Conservation (phyloP, 352 stramenopile species). For the Phytophthora pinifolia region DNA sequence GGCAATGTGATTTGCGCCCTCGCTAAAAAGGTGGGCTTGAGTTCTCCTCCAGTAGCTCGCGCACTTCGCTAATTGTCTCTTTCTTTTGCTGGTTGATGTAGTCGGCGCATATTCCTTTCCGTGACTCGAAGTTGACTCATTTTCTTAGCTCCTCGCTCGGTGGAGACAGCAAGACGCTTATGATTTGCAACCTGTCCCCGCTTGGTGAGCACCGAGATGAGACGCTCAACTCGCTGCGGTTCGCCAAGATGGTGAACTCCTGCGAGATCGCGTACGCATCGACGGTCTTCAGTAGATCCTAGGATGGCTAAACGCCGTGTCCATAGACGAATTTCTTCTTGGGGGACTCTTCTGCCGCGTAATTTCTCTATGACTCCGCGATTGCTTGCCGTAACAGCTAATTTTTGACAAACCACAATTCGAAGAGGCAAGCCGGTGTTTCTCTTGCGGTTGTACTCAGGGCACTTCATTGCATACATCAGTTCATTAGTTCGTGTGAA, state of each 20-base stretch:
- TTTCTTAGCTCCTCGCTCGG: constrained; percentile 84
- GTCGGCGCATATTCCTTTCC: constrained; percentile 82
- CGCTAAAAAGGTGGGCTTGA: constrained; percentile 67
- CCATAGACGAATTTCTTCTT: constrained; percentile 18
- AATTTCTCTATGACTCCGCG: not conserved
- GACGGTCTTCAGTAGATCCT: constrained; percentile 56
- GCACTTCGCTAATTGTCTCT: not conserved
- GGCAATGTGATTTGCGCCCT: constrained; percentile 85
- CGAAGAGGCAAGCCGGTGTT: too few species aligned
- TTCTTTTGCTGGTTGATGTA: constrained; percentile 10
- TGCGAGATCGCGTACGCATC: constrained; percentile 79
- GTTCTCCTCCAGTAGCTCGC: not conserved
- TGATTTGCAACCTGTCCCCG: constrained; percentile 91
- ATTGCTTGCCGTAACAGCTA: not conserved
- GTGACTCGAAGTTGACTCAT: constrained; percentile 90
- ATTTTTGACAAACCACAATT: not conserved
- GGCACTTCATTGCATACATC: too few species aligned
- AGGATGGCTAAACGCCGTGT: constrained; percentile 15
- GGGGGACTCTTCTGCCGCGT: constrained; percentile 3
- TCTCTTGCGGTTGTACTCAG: too few species aligned
- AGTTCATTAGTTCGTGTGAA: too few species aligned
- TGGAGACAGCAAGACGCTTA: constrained; percentile 88
- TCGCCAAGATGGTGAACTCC: constrained; percentile 88
- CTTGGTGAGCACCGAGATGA: constrained; percentile 74
- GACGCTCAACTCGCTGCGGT: constrained; percentile 85